A percentile compares a stretch with the other conserved stretches of the same genome.
These are phyloP conservation scores for Tetrahymena borealis DNA, from an alignment of 73 alveolate species.

Conservation along the genomic window DNA sequence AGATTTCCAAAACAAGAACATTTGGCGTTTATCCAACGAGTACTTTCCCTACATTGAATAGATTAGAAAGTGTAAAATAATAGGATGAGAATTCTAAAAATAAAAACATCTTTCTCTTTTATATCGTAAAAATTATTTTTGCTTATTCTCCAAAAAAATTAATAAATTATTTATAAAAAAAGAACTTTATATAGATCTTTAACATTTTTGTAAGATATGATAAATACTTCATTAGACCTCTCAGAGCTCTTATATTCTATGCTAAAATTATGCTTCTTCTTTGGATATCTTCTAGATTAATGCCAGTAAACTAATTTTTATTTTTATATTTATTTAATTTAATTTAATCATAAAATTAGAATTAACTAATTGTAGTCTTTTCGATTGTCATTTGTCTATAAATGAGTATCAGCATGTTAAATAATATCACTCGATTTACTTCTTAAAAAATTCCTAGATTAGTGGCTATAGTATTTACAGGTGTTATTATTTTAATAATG, in stretches of 20 bases:
- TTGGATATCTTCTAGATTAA: background rate
- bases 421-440: background rate
- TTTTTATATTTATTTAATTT: no score
- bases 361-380: no score
- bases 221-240: background rate
- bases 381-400: background rate
- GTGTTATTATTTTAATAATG: background rate
- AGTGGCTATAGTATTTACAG: background rate
- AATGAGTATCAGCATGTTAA: background rate
- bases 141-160: background rate
- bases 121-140: background rate
- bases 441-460: background rate
- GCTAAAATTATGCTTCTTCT: background rate
- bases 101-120: background rate
- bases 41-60: no score
- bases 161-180: background rate
- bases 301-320: no score
- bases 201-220: background rate
- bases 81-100: background rate
- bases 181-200: background rate
- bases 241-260: background rate
- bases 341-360: no score
- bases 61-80: background rate
- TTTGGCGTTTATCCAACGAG: no score
- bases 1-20: background rate